A percentile compares a stretch with the other conserved stretches of the same genome.
These are phyloP conservation scores for Pseudogymnoascus sp. DNA, from an alignment of 2,329 filamentous ascomycete genomes.

Conservation along the genomic window DNA sequence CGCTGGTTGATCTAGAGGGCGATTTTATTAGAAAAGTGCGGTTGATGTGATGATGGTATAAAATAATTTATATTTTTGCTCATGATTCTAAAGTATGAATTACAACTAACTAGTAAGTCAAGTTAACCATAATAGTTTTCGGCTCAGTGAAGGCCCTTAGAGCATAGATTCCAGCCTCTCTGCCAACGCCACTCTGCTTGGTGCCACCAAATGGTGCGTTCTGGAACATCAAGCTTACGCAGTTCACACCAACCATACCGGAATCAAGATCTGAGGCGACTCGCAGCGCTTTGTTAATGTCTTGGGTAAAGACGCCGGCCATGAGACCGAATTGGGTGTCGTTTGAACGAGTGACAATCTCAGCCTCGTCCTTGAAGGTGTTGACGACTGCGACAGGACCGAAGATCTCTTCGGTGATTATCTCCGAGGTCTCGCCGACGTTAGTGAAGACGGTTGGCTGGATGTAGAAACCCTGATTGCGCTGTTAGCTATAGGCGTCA, in stretches of 20 bases:
- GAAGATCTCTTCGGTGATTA: constrained; percentile 35
- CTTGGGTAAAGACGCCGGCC: constrained; percentile 42
- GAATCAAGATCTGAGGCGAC: constrained; percentile 40
- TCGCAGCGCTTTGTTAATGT: constrained; percentile 32
- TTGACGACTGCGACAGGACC: constrained; percentile 53
- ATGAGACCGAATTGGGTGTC: constrained; percentile 48
- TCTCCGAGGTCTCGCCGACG: no score
- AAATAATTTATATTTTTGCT: no score
- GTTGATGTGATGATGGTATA: no score
- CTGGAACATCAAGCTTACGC: constrained; percentile 13
- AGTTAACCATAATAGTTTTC: constrained; percentile 20
- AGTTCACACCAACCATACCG: constrained; percentile 48
- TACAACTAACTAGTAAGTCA: constrained; percentile 16
- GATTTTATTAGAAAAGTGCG: no score
- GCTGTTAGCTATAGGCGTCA: not conserved
- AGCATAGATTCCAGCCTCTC: constrained; percentile 6
- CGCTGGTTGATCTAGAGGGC: no score
- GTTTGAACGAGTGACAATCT: constrained; percentile 45
- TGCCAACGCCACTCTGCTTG: no score
- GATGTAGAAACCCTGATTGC: no score
- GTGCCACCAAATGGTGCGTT: not conserved
- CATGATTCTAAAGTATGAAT: no score
- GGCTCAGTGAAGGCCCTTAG: constrained; percentile 17
- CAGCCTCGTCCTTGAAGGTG: constrained; percentile 47
- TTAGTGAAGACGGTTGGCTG: no score